A percentile compares a stretch with the other conserved stretches of the same genome.
Evolutionary conservation across 129 eudicot genomes (phyloP).

Genomic region (Artemisia annua): DNA sequence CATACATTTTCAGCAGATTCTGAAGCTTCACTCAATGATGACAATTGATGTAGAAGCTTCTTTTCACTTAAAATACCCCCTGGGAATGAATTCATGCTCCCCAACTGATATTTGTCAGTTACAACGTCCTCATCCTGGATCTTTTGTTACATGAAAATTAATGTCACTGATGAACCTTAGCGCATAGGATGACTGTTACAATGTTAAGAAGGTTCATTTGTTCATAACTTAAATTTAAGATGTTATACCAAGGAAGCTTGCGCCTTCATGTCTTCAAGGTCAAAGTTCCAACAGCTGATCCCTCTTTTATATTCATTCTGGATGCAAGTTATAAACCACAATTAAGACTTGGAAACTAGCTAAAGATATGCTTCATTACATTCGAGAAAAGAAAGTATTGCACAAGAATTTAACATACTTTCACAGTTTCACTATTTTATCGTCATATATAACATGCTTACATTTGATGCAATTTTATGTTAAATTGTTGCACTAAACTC

Average conservation of each 20-base stretch:
- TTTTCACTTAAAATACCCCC: slow-evolving; percentile 42
- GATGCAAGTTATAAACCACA: slow-evolving; percentile 26
- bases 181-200: background rate
- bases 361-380: slow-evolving; percentile 12
- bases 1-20: slow-evolving; percentile 66
- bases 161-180: slow-evolving; percentile 17
- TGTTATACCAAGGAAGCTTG: slow-evolving; percentile 91
- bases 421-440: too few species aligned
- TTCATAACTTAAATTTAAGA: slow-evolving; percentile 7
- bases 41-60: slow-evolving; percentile 52
- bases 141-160: slow-evolving; percentile 41
- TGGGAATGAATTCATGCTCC: slow-evolving; percentile 34
- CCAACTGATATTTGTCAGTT: slow-evolving; percentile 58
- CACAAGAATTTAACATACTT: too few species aligned
- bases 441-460: too few species aligned
- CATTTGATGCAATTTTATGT: too few species aligned
- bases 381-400: background rate
- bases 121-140: slow-evolving; percentile 72
- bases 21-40: slow-evolving; percentile 59
- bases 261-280: slow-evolving; percentile 95
- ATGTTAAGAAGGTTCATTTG: slow-evolving; percentile 3
- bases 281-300: slow-evolving; percentile 94
- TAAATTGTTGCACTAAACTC: too few species aligned
- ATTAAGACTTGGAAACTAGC: background rate
- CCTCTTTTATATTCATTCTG: slow-evolving; percentile 99